phyloP scores from a whole-genome alignment of 768 basidiomycete genomes.

The Boletus vermiculosoides region DNA sequence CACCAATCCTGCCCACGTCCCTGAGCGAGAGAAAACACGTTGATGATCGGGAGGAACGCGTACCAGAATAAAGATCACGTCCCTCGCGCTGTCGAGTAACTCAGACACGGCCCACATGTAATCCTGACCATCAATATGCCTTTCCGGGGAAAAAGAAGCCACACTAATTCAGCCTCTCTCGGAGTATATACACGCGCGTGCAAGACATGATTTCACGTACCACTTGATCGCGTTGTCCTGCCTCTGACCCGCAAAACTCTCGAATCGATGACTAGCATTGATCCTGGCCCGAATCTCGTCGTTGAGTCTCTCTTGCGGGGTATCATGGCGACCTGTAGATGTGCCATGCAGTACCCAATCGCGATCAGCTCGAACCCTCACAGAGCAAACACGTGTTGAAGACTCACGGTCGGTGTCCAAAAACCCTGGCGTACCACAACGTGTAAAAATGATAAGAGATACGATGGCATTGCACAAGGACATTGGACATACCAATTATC shows the following conservation, averaged over 20 bases:
- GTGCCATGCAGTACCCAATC: neutral
- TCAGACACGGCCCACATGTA: conserved; percentile 96
- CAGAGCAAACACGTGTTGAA: neutral
- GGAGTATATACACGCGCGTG: neutral
- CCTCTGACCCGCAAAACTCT: conserved; percentile 78
- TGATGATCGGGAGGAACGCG: conserved; percentile 10
- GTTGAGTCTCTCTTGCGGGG: conserved; percentile 64
- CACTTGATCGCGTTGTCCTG: conserved; percentile 78
- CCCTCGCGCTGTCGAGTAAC: conserved; percentile 76
- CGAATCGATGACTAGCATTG: conserved; percentile 75
- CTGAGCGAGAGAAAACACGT: conserved; percentile 3
- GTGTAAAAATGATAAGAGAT: neutral
- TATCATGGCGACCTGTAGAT: conserved; percentile 62
- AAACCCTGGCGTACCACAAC: conserved; percentile 25
- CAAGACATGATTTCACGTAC: conserved; percentile 35
- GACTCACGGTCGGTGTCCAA: conserved; percentile 36
- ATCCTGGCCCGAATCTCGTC: conserved; percentile 77
- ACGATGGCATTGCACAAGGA: neutral
- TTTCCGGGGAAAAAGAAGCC: conserved; percentile 15
- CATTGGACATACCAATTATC: conserved; percentile 32
- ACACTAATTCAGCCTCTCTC: neutral
- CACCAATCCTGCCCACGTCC: conserved; percentile 68
- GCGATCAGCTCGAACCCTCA: neutral
- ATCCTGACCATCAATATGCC: conserved; percentile 94
- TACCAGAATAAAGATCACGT: conserved; percentile 86